phyloP scores from a whole-genome alignment of 2,329 filamentous ascomycete species.

The Scopulariopsis brevicaulis region DNA sequence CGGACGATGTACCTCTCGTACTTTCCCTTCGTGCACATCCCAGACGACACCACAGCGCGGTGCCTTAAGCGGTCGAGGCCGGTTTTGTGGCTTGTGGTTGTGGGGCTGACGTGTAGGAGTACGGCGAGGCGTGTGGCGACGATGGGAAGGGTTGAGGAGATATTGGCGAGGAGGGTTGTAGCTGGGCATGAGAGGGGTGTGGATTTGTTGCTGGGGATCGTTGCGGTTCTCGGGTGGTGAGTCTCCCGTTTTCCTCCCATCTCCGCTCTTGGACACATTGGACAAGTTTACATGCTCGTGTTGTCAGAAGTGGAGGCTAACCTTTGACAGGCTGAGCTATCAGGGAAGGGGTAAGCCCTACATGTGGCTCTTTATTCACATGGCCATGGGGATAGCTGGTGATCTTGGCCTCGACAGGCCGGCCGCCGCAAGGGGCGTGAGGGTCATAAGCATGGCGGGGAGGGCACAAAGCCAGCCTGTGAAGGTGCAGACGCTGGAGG shows the following conservation, averaged over 20 bases:
- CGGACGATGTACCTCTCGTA: slow-evolving; percentile 9
- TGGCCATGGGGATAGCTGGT: slow-evolving; percentile 29
- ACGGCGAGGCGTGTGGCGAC: slow-evolving; percentile 25
- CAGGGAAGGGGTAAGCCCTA: slow-evolving; percentile 22
- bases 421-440: slow-evolving; percentile 21
- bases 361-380: slow-evolving; percentile 27
- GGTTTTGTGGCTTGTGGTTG: slow-evolving; percentile 38
- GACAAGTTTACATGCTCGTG: neutral
- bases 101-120: slow-evolving; percentile 31
- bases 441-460: slow-evolving; percentile 3
- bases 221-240: slow-evolving; percentile 34
- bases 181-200: slow-evolving; percentile 35
- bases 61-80: slow-evolving; percentile 25
- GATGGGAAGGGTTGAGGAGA: slow-evolving; percentile 26
- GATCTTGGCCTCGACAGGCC: slow-evolving; percentile 33
- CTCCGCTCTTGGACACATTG: neutral
- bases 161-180: slow-evolving; percentile 32
- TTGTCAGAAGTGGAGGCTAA: neutral
- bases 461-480: slow-evolving; percentile 5
- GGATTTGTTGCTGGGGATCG: slow-evolving; percentile 38
- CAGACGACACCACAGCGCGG: slow-evolving; percentile 21
- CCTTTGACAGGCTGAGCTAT: neutral
- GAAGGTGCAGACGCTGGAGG: slow-evolving; percentile 21
- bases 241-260: neutral
- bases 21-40: slow-evolving; percentile 33